A percentile compares a stretch with the other conserved stretches of the same genome.
These are phyloP conservation scores for Pythium guiyangense DNA, from an alignment of 352 stramenopile genomes.

Conservation along the genomic window DNA sequence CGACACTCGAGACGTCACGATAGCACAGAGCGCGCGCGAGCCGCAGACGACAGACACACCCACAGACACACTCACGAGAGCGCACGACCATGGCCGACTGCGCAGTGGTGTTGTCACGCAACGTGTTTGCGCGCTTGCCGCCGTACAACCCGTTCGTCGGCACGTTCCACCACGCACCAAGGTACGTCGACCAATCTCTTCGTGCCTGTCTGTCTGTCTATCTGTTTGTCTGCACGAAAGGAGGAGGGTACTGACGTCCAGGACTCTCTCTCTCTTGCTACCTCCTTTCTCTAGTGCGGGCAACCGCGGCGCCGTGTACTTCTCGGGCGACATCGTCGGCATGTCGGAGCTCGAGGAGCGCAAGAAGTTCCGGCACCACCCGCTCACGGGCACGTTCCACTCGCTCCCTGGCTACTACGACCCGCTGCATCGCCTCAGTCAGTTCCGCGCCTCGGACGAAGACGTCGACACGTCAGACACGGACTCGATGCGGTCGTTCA, in stretches of 20 bases:
- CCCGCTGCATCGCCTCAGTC: slow-evolving; percentile 69
- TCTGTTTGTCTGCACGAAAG: neutral
- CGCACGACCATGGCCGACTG: slow-evolving; percentile 37
- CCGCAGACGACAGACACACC: too few relatives aligned
- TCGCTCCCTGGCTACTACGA: slow-evolving; percentile 85
- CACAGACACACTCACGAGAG: too few relatives aligned
- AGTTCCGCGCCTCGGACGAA: slow-evolving; percentile 60
- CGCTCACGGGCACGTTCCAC: slow-evolving; percentile 86
- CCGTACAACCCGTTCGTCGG: slow-evolving; percentile 88
- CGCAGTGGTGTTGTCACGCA: slow-evolving; percentile 39
- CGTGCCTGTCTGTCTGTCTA: neutral
- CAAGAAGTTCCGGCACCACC: slow-evolving; percentile 87
- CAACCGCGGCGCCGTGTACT: slow-evolving; percentile 84
- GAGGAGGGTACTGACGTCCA: neutral
- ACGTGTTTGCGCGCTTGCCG: slow-evolving; percentile 80
- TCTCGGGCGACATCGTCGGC: slow-evolving; percentile 84
- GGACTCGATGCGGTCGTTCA: slow-evolving; percentile 72
- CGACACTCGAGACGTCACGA: too few relatives aligned
- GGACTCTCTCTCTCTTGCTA: slow-evolving; percentile 1
- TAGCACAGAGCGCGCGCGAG: too few relatives aligned
- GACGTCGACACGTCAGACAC: slow-evolving; percentile 61
- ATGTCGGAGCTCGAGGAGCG: slow-evolving; percentile 87
- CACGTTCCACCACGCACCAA: slow-evolving; percentile 88
- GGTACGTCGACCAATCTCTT: slow-evolving; percentile 38
- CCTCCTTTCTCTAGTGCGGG: too few relatives aligned